A percentile compares a stretch with the other conserved stretches of the same genome.
Evolutionary conservation across 2,329 filamentous ascomycete species (phyloP).

Genomic region (Cytospora piceae): DNA sequence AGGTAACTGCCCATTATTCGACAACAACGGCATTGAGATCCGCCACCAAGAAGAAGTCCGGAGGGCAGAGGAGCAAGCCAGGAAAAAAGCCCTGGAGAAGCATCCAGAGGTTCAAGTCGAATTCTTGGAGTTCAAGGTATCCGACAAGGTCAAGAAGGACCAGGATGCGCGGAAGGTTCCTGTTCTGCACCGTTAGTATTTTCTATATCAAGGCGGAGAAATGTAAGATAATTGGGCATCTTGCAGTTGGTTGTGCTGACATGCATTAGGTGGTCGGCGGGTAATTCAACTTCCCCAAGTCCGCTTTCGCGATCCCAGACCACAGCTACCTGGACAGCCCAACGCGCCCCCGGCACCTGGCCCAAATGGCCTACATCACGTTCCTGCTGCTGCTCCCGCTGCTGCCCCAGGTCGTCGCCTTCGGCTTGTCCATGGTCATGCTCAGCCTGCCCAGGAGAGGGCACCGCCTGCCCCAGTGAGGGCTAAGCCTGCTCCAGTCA

Average conservation of each 20-base stretch:
- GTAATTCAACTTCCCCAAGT: background rate
- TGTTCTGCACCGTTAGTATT: conserved; percentile 15
- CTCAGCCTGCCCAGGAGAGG: background rate
- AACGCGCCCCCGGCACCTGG: background rate
- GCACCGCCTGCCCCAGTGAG: background rate
- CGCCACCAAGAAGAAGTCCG: conserved; percentile 67
- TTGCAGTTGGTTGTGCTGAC: background rate
- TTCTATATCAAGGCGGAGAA: conserved; percentile 6
- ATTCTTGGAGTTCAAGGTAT: conserved; percentile 62
- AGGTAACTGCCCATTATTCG: conserved; percentile 70
- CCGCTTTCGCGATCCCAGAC: background rate
- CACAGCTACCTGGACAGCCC: background rate
- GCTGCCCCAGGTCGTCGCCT: background rate
- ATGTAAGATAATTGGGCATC: background rate
- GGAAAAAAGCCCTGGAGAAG: conserved; percentile 57
- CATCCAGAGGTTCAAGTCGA: conserved; percentile 64
- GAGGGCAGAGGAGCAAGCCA: conserved; percentile 61
- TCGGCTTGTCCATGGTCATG: background rate
- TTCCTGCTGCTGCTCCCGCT: background rate
- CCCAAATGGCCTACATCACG: background rate
- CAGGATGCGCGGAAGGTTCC: conserved; percentile 39
- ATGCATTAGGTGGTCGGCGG: background rate
- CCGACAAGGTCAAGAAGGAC: conserved; percentile 53
- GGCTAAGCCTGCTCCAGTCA: background rate
- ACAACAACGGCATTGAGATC: conserved; percentile 53